phyloP scores from a whole-genome alignment of 306 rosid genomes.

The Vigna nakashimae region DNA sequence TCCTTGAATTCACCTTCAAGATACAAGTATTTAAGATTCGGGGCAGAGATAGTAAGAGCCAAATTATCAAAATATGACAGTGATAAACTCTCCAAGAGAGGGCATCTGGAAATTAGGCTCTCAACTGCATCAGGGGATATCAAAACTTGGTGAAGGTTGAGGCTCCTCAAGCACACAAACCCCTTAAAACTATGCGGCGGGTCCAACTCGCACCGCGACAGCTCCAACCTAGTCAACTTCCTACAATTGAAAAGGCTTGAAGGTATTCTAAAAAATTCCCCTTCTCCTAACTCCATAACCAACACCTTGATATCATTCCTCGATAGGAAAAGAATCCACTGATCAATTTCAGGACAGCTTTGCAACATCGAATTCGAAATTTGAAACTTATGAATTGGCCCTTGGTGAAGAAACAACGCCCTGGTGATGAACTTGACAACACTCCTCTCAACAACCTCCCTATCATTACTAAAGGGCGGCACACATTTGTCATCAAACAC shows the following conservation, averaged over 20 bases:
- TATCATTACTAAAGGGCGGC: conserved; percentile 46
- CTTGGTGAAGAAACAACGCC: conserved; percentile 84
- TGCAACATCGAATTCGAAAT: conserved; percentile 58
- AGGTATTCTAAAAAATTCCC: conserved; percentile 78
- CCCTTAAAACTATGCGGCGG: conserved; percentile 76
- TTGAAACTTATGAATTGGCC: conserved; percentile 91
- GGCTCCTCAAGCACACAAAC: conserved; percentile 68
- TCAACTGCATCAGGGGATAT: conserved; percentile 75
- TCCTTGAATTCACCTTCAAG: conserved; percentile 94
- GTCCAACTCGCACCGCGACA: conserved; percentile 81
- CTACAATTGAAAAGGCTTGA: conserved; percentile 78
- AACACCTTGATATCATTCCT: conserved; percentile 78
- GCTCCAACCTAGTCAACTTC: conserved; percentile 71
- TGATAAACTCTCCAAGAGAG: conserved; percentile 78
- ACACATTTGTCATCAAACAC: conserved; percentile 77
- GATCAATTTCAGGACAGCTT: conserved; percentile 80
- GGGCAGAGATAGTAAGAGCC: conserved; percentile 70
- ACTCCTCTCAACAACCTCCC: conserved; percentile 44
- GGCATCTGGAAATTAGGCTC: conserved; percentile 76
- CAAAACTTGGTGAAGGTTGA: conserved; percentile 76
- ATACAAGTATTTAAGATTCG: conserved; percentile 76
- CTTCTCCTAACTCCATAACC: conserved; percentile 75
- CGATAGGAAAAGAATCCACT: conserved; percentile 90
- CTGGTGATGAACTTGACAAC: conserved; percentile 66
- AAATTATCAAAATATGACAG: conserved; percentile 70